Base-by-base conservation (phyloP, 2,329 filamentous ascomycete species). In the Fonsecaea pedrosoi region DNA sequence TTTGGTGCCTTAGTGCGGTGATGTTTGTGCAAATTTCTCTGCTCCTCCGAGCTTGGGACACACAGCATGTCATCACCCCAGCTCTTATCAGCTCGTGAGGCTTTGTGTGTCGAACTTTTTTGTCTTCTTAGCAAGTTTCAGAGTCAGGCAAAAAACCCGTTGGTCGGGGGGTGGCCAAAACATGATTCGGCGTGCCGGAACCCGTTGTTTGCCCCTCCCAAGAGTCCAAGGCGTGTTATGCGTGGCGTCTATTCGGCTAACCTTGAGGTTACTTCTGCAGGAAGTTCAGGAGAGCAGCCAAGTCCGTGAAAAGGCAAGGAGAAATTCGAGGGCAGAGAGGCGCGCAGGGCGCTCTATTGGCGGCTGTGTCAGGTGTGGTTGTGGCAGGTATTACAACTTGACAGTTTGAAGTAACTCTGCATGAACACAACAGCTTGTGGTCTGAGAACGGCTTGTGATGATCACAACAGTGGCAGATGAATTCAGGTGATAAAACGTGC, bases 391-490 rank as follows among this genome's bases (percentile, higher is more conserved):
- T 55, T 35, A n/a, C 54, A 30, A 30, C 42, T 30, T 30, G 45
- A 50, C 18, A 50, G 45, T 13, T 38, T 55, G 32, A 32, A 55
- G 13, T 37, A 62, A 32, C 18, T 42, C 13, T 35, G 15, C 13
- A 13, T 10, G 25, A 48, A 18, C 62, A 34, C 13, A 54, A 45
- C 21, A 40, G 35, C 48, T 60, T 38, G 42, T 62, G 54, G 58
- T 30, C 56, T 50, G 53, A 58, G 25, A 37, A 55, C 34, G 34
- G 54, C 50, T 42, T 69, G 68, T 69, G 68, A 69, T 67, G 65
- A 67, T 69, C 68, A 69, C 68, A 37, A 60, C 21, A 42, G n/a
- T 8, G 38, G 65, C 45, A 69, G 58, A 61, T 67, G 68, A 65
- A 62, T 30, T 63, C 61, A 15, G 37, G 58, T 67, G 68, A 67